These are phyloP conservation scores for Diplodia scrobiculata DNA, from an alignment of 2,329 filamentous ascomycete genomes.

Conservation along the genomic window DNA sequence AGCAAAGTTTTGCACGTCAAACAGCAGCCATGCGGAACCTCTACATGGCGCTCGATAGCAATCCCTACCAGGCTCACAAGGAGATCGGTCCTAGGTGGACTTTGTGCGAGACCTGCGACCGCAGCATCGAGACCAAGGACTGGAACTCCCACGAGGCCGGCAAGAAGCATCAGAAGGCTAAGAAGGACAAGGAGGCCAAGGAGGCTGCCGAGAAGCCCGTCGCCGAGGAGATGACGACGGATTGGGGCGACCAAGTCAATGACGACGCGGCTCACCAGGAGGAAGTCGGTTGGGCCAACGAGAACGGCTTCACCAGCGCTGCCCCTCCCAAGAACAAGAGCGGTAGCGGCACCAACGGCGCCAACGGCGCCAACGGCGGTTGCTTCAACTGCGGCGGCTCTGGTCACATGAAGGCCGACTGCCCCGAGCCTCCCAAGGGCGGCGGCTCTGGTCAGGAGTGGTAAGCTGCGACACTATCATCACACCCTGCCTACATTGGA, in stretches of 20 bases:
- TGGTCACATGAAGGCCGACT: constrained; percentile 38
- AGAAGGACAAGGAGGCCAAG: constrained; percentile 32
- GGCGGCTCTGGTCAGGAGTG: constrained; percentile 26
- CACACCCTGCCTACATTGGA: not conserved
- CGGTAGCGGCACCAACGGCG: constrained; percentile 29
- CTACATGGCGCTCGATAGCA: constrained; percentile 18
- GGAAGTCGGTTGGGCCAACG: constrained; percentile 28
- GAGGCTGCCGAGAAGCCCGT: constrained; percentile 1
- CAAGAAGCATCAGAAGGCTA: constrained; percentile 39
- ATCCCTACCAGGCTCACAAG: constrained; percentile 37
- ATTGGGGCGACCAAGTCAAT: constrained; percentile 24
- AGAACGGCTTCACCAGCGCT: constrained; percentile 27
- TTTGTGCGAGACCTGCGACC: constrained; percentile 41
- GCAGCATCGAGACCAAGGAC: constrained; percentile 38
- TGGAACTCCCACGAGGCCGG: constrained; percentile 40
- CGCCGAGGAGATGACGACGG: constrained; percentile 8
- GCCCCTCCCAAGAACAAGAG: not conserved
- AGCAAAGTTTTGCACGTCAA: not conserved
- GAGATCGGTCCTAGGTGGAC: constrained; percentile 33
- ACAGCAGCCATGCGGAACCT: constrained; percentile 2
- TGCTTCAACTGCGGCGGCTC: constrained; percentile 35
- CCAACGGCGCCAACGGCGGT: constrained; percentile 14
- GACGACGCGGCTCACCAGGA: constrained; percentile 17
- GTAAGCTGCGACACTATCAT: not conserved
- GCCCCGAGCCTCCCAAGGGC: constrained; percentile 33